Base-by-base conservation (phyloP, 169 alveolate genomes). In the Cytauxzoon felis region DNA sequence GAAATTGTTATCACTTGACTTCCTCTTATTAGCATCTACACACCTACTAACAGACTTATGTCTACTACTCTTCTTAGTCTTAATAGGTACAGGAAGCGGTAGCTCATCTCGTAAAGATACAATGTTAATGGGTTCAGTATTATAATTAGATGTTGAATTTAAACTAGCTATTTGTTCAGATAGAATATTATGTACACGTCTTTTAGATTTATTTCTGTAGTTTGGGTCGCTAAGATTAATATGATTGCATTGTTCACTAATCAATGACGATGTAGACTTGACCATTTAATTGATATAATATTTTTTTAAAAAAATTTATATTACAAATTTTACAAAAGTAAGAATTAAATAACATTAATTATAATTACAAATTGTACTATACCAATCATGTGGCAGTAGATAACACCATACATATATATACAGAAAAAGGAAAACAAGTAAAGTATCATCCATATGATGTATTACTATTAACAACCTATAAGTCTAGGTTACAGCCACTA, bases 201-300 rank as follows among this genome's bases (percentile, higher is more conserved):
- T 32, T 52, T 18, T 73, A 30, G n/a, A 19, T 3, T n/a, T n/a
- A 7, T 6, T 32, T 11, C 8, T 9, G 19, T 53, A 45, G 23
- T 52, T 29, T 18, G 76, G 32, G n/a, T 24, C 47, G 21, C 23
- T 57, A 42, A 62, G 50, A 45, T 73, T 56, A 26, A 73, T 51
- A 16, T 64, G 18, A 40, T 57, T 33, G 34, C 78, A 73, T 34
- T 73, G 84, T 43, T 73, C 71, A 2, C 68, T 61, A 40, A 73
- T 73, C 13, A 73, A 62, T 18, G 45, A 42, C 19, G 40, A 43
- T 8, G 84, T 61, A 11, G 84, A 73, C 16, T 60, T 45, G 26
- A 48, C 61, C 84, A 73, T 73, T 43, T 59, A 43, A 30, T 40
- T 16, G 5, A 9, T 59, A 51, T 7, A 59, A 9, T 33, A 13